Evolutionary conservation across 1,284 basidiomycete species (phyloP), one percentile per base, ranked within the genome.

Genomic region (Malassezia equina): DNA sequence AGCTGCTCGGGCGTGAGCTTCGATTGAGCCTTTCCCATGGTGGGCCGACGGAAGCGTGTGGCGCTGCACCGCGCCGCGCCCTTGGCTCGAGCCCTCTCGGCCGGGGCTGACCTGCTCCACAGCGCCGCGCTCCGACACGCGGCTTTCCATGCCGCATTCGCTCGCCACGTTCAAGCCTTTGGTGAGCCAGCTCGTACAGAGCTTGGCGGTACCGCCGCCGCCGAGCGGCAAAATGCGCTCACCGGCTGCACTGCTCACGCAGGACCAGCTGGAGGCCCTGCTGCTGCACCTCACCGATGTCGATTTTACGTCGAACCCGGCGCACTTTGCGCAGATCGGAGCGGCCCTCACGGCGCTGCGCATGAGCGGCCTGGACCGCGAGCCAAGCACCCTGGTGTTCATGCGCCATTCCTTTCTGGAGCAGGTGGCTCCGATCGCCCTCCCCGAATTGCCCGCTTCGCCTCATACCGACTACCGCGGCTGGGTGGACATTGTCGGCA

Each of bases 1-100:
- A 99, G 84, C 78, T 98, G 90, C 66, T 98, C 93, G 34, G 87
- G 84, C 15, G 89, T 87, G 47, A 99, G 82, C 78, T 98, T 99
- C 69, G 86, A 89, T 77, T 96, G 90, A 39, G 88, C 87, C 80
- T 96, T 96, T 77, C 94, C 94, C 94, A 81, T 81, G 17, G 52
- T 44, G n/a, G 49, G 27, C 15, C 5, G 24, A 8, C 15, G 41
- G 5, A n/a, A n/a, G 41, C 27, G 41, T n/a, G 41, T 43, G 24
- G 41, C 27, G 41, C 2, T 12, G 41, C 41, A 12, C 41, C 5
- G 41, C 41, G 41, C 41, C 41, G n/a, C 41, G 17, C 41, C 7
- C 34, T 31, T 13, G 29, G 29, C 13, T 13, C 7, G 29, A 9
- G 36, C 36, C 36, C 19, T 39, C 15, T 39, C 36, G 36, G 36